Evolutionary conservation across 1,139 yeast genomes (phyloP).

Genomic region (Candida smagusa): DNA sequence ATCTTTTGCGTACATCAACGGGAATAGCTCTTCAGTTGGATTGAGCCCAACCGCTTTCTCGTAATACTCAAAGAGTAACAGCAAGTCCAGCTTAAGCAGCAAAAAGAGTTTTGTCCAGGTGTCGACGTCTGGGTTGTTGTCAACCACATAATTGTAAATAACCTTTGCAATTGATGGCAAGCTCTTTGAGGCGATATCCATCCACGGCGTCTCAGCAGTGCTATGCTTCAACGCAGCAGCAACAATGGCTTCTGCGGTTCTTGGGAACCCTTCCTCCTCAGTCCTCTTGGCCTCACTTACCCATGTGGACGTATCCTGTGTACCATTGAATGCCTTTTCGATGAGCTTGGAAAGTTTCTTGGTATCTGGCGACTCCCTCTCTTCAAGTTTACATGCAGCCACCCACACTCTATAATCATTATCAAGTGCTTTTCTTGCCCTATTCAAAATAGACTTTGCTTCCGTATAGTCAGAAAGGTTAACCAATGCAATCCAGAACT

Average conservation of each 20-base stretch:
- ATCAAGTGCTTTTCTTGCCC: constrained; percentile 55
- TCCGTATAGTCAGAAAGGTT: constrained; percentile 41
- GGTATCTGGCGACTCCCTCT: constrained; percentile 38
- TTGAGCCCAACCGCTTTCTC: constrained; percentile 48
- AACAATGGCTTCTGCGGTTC: constrained; percentile 40
- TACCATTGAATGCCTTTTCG: constrained; percentile 50
- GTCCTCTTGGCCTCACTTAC: constrained; percentile 35
- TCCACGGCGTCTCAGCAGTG: constrained; percentile 18
- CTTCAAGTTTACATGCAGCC: constrained; percentile 70
- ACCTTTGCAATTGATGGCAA: constrained; percentile 37
- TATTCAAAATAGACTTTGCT: constrained; percentile 55
- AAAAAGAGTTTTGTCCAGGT: constrained; percentile 56
- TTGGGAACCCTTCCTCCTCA: constrained; percentile 31
- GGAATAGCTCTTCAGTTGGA: constrained; percentile 49
- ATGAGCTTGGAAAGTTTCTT: constrained; percentile 44
- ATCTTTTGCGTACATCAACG: constrained; percentile 73
- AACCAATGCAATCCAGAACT: constrained; percentile 58
- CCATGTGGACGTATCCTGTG: constrained; percentile 9
- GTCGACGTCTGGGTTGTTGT: constrained; percentile 42
- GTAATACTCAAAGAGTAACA: constrained; percentile 46
- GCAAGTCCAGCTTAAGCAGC: constrained; percentile 38
- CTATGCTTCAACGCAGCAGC: constrained; percentile 14
- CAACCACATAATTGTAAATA: constrained; percentile 47
- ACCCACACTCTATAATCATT: constrained; percentile 65
- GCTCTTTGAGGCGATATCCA: constrained; percentile 39